A percentile compares a stretch with the other conserved stretches of the same genome.
Evolutionary conservation across 768 basidiomycete genomes (phyloP).

Genomic region (Rhizopogon rudus): DNA sequence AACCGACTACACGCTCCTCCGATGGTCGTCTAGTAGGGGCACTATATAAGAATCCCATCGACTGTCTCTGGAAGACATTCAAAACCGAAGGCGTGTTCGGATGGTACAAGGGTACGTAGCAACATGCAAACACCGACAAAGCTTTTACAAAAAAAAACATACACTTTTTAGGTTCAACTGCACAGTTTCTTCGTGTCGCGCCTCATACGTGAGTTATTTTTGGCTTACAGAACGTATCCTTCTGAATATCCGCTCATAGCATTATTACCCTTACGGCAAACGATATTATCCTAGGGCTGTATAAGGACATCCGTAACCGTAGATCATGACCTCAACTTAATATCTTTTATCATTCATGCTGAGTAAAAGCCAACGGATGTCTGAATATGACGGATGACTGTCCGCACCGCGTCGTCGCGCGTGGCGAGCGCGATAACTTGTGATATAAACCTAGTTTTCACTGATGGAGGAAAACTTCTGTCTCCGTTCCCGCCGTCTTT

Average conservation of each 20-base stretch:
- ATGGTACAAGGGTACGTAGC: slow-evolving; percentile 84
- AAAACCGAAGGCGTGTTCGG: slow-evolving; percentile 84
- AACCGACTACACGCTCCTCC: slow-evolving; percentile 69
- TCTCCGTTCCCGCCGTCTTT: no score
- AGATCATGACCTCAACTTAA: neutral
- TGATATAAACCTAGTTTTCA: neutral
- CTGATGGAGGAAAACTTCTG: no score
- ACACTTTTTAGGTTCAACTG: slow-evolving; percentile 65
- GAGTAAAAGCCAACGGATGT: neutral
- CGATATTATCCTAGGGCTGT: slow-evolving; percentile 67
- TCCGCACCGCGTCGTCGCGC: no score
- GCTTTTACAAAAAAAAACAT: neutral
- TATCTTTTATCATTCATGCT: neutral
- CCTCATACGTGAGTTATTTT: slow-evolving; percentile 71
- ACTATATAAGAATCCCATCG: slow-evolving; percentile 88
- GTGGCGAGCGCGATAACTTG: no score
- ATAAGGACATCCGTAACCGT: slow-evolving; percentile 37
- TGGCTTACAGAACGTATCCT: neutral
- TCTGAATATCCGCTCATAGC: slow-evolving; percentile 30
- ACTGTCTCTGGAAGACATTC: slow-evolving; percentile 95
- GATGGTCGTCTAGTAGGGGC: slow-evolving; percentile 70
- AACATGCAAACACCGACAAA: neutral
- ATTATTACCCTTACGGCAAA: slow-evolving; percentile 91
- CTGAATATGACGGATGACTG: no score
- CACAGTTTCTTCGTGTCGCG: slow-evolving; percentile 89